Percentiles rank a stretch among this genome's conserved stretches.
Evolutionary conservation across 257 asterid species (phyloP).

Genomic region (Perilla frutescens): DNA sequence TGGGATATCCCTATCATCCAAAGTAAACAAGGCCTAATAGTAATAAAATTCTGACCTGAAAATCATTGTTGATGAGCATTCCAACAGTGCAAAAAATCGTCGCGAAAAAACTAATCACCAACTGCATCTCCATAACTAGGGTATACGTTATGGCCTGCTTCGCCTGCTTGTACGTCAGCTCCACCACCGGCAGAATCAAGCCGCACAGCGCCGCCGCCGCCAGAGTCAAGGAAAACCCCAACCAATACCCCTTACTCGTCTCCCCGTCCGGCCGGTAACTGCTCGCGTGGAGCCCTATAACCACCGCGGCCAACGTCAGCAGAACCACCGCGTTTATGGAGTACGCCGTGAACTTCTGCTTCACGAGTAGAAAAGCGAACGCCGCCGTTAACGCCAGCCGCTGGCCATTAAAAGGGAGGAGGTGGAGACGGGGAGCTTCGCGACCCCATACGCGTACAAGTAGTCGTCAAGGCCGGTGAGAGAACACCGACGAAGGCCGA

Average conservation of each 20-base stretch:
- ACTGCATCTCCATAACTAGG: conserved; percentile 44
- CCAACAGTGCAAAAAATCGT: conserved; percentile 48
- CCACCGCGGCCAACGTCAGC: conserved; percentile 51
- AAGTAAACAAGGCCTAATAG: too few species aligned
- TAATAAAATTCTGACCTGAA: too few species aligned
- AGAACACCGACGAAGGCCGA: conserved; percentile 38
- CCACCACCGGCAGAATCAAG: conserved; percentile 41
- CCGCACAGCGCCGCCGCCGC: conserved; percentile 58
- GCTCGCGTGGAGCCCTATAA: conserved; percentile 47
- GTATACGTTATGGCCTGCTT: conserved; percentile 33
- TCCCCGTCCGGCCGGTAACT: conserved; percentile 56
- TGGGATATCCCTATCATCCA: too few species aligned
- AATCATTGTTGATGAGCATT: conserved; percentile 46
- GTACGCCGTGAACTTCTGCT: conserved; percentile 51
- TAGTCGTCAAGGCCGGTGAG: conserved; percentile 47
- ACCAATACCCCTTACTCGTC: conserved; percentile 33
- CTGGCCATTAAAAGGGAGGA: conserved; percentile 43
- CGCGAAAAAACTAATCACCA: conserved; percentile 43
- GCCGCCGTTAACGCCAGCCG: conserved; percentile 55
- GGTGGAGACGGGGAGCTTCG: conserved; percentile 52
- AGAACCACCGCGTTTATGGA: conserved; percentile 48
- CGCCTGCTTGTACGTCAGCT: conserved; percentile 46
- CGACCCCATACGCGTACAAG: conserved; percentile 45
- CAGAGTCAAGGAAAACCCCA: conserved; percentile 52
- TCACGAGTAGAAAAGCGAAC: conserved; percentile 44